Evolutionary conservation across 1,284 basidiomycete species (phyloP), one percentile per base, ranked within the genome.

Genomic region (Anthracocystis panici-leucophaei): DNA sequence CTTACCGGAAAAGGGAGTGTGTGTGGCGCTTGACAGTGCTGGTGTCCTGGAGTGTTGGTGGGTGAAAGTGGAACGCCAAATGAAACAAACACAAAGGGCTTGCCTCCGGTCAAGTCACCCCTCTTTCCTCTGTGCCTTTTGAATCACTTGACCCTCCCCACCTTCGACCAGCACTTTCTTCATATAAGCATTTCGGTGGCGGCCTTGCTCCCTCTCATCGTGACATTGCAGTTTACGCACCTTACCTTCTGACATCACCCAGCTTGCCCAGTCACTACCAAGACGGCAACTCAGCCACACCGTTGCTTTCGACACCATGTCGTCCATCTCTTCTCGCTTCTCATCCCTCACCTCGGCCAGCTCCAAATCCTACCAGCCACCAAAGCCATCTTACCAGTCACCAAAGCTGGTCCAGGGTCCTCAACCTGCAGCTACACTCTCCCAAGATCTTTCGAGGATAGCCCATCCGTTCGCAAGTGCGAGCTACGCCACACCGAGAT

Each of bases 341-440:
- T 71, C 67, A 12, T 42, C 62, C 1, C 14, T 58, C n/a, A 41
- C 57, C 0, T 57, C 67, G 0, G 5, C 14, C n/a, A 33, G 25
- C 49, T 14, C 42, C 27, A 61, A 55, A 23, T n/a, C 44, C 16
- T 65, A 54, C 38, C 33, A 45, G 18, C 65, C 62, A 31, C 71
- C 71, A 23, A 68, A 52, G 31, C 71, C 71, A 9, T 62, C 53
- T 6, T 74, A 41, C 51, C 65, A 68, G 4, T 74, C 71, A 16
- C 70, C 70, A 44, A 67, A 73, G 57, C 58, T 68, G 11, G 59
- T 66, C 1, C 55, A 54, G 29, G 57, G 56, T 18, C n/a, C 66
- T 12, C 25, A 12, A 20, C 51, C 35, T 31, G 16, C 57, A 9
- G 29, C 57, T 46, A 50, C 56, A 20, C 20, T 20, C 5, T n/a